Evolutionary conservation across 2,329 filamentous ascomycete genomes (phyloP).

Genomic region (Aspergillus ruber): DNA sequence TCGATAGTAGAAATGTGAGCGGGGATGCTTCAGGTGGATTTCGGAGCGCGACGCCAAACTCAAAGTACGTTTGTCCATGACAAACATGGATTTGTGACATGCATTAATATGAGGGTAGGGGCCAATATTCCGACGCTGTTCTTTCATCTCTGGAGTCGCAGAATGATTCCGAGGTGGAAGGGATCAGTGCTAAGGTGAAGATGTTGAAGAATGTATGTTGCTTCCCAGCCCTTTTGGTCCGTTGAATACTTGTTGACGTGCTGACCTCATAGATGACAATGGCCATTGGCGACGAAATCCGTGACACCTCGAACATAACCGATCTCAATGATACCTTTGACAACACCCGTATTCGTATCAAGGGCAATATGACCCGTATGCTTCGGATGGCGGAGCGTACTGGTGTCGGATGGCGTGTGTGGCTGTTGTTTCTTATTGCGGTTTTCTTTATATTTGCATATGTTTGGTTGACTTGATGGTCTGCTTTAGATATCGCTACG

Average conservation of each 20-base stretch:
- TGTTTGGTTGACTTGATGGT: constrained; percentile 74
- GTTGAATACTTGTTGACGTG: not conserved
- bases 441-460: constrained; percentile 81
- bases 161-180: constrained; percentile 82
- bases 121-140: constrained; percentile 88
- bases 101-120: constrained; percentile 43
- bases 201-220: constrained; percentile 76
- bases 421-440: constrained; percentile 80
- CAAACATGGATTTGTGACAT: not conserved
- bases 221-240: not conserved
- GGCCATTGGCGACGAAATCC: constrained; percentile 91
- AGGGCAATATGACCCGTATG: constrained; percentile 96
- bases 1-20: constrained; percentile 16
- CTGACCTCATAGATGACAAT: constrained; percentile 65
- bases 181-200: constrained; percentile 84
- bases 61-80: constrained; percentile 43
- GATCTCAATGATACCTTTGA: constrained; percentile 97
- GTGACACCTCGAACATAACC: constrained; percentile 77
- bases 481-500: constrained; percentile 1
- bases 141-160: constrained; percentile 92
- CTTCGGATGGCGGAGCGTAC: constrained; percentile 88
- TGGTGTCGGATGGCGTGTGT: constrained; percentile 92
- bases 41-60: constrained; percentile 65
- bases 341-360: constrained; percentile 68
- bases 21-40: constrained; percentile 23